Evolutionary conservation across 2,329 filamentous ascomycete genomes (phyloP), one percentile per base, ranked within the genome.

Genomic region (Trichoderma semiorbis): DNA sequence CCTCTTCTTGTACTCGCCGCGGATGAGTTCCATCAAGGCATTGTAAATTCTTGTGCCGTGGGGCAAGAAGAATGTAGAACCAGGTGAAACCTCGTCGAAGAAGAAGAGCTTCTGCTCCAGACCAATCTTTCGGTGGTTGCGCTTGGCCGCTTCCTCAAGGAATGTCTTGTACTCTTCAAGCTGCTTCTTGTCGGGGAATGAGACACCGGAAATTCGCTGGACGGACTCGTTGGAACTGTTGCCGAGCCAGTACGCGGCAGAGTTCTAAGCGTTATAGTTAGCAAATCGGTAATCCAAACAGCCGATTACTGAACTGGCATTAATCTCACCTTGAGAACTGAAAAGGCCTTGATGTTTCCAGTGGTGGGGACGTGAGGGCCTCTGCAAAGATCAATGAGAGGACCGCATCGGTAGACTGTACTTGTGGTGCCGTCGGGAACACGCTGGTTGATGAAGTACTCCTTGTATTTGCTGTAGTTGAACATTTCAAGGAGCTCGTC

Each of bases 91-190:
- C 74, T 97, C 93, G 78, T 97, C 92, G 85, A 98, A 99, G 86
- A 98, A 97, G 87, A 97, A 99, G 10, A 99, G 90, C 80, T 98
- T 95, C 82, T 99, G 96, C 74, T 98, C 95, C 79, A 92, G 93
- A 75, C 95, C 96, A 76, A 99, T 95, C 84, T 93, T 94, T 75
- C 95, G 88, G 80, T 99, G 96, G 79, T 98, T 96, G 74, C 96
- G 92, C 87, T 97, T 97, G 73, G 96, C 95, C n/a, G 96, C 96
- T 84, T 99, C 96, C 78, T 97, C 95, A 34, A 99, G 88, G 84
- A 97, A 97, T 79, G 95, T 94, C 84, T 97, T 91, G 85, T 98
- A 94, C 78, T 97, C 94, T 61, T 93, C 90, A 84, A 99, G 93
- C 78, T 90, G 89, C 84, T 97, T 97, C 89, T 99, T 98, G 83